Percentiles rank a stretch among this genome's conserved stretches.
Evolutionary conservation across 805 yeast species (phyloP).

Genomic region (Metschnikowia santaceciliae): DNA sequence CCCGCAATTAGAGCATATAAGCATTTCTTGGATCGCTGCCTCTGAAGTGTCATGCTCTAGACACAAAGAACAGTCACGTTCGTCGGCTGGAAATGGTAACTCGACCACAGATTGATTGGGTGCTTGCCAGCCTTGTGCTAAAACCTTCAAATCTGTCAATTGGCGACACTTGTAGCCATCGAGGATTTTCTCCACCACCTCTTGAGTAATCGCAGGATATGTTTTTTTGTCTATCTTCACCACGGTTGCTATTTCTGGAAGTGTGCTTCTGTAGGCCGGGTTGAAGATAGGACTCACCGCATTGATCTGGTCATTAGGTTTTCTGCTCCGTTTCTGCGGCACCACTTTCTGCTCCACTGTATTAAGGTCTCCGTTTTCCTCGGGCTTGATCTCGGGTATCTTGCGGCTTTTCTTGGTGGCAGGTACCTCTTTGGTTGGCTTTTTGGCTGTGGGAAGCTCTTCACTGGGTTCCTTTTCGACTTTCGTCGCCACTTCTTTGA

Average conservation of each 20-base stretch:
- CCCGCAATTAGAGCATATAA: conserved; percentile 64
- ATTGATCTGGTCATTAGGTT: conserved; percentile 12
- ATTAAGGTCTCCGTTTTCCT: not conserved
- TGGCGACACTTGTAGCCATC: conserved; percentile 21
- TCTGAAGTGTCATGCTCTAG: conserved; percentile 31
- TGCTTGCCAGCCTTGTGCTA: conserved; percentile 11
- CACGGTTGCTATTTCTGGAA: conserved; percentile 10
- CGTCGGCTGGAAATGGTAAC: conserved; percentile 10
- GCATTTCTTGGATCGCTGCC: conserved; percentile 28
- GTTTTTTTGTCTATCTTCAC: conserved; percentile 21
- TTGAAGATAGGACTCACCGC: conserved; percentile 21
- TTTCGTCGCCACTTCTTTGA: not conserved
- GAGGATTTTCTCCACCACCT: conserved; percentile 15
- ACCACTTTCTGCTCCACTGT: not conserved
- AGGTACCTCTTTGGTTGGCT: not conserved
- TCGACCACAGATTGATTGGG: conserved; percentile 14
- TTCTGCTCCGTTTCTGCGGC: conserved; percentile 7
- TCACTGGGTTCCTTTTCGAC: not conserved
- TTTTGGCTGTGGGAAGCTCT: not conserved
- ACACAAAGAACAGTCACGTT: conserved; percentile 54
- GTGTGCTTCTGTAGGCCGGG: conserved; percentile 16
- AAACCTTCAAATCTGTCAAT: conserved; percentile 24
- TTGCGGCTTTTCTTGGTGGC: not conserved
- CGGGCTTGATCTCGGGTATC: not conserved
- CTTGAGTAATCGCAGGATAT: conserved; percentile 15